Base-by-base conservation (phyloP, 2,329 filamentous ascomycete genomes). In the Xylogone sp. region DNA sequence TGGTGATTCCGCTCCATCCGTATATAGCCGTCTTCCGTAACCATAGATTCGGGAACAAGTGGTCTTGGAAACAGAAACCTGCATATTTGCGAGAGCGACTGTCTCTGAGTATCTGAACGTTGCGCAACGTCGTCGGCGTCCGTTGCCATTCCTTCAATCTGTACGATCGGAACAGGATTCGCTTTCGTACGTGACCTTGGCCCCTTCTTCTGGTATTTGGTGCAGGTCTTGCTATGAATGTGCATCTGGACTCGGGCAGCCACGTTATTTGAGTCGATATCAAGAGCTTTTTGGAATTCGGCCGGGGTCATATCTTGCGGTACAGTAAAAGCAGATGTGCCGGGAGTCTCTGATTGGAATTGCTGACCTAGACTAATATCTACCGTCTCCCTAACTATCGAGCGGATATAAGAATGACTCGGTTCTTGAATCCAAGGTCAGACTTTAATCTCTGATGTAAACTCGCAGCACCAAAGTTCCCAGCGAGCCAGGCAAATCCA, bases 301-400 rank as follows among this genome's bases (percentile, higher is more conserved):
- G 52, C 45, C 2, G 27, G 20, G 16, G 52, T 24, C 49, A 51
- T 54, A 39, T 51, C 49, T 19, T 54, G 48, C 22, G 48, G 44
- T 27, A 54, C 51, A 45, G 52, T 43, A 51, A 54, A 54, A n/a
- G 5, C 3, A 4, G 45, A 16, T 4, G 44, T 34, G 7, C 48
- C 48, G 34, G 34, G 43, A 48, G 52, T 45, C 52, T 51, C 52
- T 48, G 43, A 54, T 45, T 18, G 9, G 46, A 54, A 54, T 19
- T 54, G 44, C 45, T 54, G 45, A 43, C 52, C 42, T 21, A 54
- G 52, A 54, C 10, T 51, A 44, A 54, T 8, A 54, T 54, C 48
- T 12, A 54, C 44, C 27, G 49, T 54, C 29, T 54, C 49, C 29
- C 42, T 51, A 19, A 54, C 21, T 51, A 54, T 54, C 18, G 45